Conservation (phyloP, 2,329 filamentous ascomycete genomes). For the Camptophora hylomeconis region DNA sequence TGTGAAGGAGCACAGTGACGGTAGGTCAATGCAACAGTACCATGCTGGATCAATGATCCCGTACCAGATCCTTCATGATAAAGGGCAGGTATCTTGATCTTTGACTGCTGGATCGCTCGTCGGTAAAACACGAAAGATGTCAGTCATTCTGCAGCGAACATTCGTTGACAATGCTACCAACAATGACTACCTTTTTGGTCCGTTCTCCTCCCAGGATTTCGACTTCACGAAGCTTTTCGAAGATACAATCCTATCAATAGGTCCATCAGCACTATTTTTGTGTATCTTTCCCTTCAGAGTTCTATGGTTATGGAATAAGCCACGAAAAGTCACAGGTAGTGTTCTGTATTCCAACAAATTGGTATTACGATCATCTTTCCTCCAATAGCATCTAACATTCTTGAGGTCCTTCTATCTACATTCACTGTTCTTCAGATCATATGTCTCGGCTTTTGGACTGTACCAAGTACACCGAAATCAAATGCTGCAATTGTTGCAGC, state of each 20-base stretch:
- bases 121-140: no score
- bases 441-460: slow-evolving; percentile 21
- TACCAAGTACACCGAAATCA: slow-evolving; percentile 9
- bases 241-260: slow-evolving; percentile 26
- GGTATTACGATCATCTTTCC: slow-evolving; percentile 10
- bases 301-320: slow-evolving; percentile 21
- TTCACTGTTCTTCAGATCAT: slow-evolving; percentile 25
- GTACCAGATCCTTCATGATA: no score
- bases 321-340: slow-evolving; percentile 8
- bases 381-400: slow-evolving; percentile 2
- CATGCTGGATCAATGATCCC: no score
- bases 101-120: no score
- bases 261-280: slow-evolving; percentile 25
- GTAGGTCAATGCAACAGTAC: no score
- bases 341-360: slow-evolving; percentile 12
- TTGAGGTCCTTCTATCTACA: slow-evolving; percentile 11
- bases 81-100: no score
- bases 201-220: no score
- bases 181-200: no score
- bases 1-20: no score
- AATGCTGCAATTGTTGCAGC: slow-evolving; percentile 10
- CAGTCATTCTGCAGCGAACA: no score
- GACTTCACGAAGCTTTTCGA: slow-evolving; percentile 36
- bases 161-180: no score
- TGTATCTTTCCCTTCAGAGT: slow-evolving; percentile 23